phyloP scores from a whole-genome alignment of 2,329 filamentous ascomycete genomes.

The Dothidotthia symphoricarpi region DNA sequence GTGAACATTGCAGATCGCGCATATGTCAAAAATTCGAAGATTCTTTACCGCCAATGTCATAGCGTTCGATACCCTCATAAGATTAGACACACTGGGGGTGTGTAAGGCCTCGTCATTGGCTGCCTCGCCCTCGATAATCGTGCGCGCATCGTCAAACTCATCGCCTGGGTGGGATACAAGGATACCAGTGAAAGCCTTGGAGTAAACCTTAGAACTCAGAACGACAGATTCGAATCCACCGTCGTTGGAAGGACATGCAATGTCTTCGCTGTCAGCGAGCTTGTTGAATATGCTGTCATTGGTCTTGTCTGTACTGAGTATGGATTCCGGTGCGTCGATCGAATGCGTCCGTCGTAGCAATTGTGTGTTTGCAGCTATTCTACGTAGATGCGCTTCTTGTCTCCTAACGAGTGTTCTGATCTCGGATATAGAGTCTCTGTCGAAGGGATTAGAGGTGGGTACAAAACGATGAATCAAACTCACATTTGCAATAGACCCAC shows the following conservation, averaged over 20 bases:
- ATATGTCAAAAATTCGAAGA: too few relatives aligned
- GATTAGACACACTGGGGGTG: not conserved
- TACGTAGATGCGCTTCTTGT: constrained; percentile 5
- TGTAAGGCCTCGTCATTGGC: not conserved
- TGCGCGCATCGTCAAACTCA: not conserved
- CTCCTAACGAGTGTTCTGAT: not conserved
- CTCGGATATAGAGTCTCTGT: too few relatives aligned
- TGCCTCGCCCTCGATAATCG: not conserved
- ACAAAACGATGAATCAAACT: too few relatives aligned
- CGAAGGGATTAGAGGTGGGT: too few relatives aligned
- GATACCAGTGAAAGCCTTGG: constrained; percentile 7
- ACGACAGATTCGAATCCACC: constrained; percentile 12
- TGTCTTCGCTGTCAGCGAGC: not conserved
- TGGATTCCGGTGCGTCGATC: constrained; percentile 13
- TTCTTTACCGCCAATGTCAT: too few relatives aligned
- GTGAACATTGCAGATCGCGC: too few relatives aligned
- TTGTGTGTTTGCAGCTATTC: constrained; percentile 8
- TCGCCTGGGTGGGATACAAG: not conserved
- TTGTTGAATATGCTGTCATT: constrained; percentile 7
- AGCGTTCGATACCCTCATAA: not conserved
- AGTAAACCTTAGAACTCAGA: constrained; percentile 14
- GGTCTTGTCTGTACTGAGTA: constrained; percentile 5
- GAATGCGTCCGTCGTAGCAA: constrained; percentile 7
- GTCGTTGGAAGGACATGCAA: not conserved
- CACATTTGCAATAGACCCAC: constrained; percentile 15